phyloP scores from a whole-genome alignment of 2,329 filamentous ascomycete species.

The Pestalotiopsis sp. region DNA sequence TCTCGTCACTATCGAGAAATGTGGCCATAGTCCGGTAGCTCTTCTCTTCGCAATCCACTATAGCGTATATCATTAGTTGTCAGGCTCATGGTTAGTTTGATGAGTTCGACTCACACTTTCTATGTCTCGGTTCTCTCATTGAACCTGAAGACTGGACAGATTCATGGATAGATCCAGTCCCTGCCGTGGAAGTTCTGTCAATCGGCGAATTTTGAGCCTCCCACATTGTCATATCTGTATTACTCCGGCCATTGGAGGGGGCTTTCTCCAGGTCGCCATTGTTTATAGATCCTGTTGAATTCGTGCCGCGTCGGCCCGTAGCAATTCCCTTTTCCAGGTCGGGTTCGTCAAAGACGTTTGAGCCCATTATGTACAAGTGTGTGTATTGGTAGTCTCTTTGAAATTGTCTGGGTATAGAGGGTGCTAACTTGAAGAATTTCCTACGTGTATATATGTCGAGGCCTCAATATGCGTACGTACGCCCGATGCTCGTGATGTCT shows the following conservation, averaged over 20 bases:
- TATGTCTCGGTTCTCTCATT: not conserved
- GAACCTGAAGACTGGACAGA: not conserved
- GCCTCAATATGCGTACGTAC: not conserved
- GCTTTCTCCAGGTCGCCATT: too few species aligned
- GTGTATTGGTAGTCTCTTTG: not conserved
- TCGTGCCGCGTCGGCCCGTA: not conserved
- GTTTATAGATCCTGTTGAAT: not conserved
- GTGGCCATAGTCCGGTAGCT: slow-evolving; percentile 1
- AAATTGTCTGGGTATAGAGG: not conserved
- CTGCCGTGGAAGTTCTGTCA: not conserved
- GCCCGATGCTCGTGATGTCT: not conserved
- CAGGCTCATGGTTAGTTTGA: not conserved
- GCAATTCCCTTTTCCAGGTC: not conserved
- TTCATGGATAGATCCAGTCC: not conserved
- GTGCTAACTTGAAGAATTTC: not conserved
- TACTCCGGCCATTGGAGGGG: too few species aligned
- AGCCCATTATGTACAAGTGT: not conserved
- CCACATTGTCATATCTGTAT: too few species aligned
- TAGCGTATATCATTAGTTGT: not conserved
- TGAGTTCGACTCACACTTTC: not conserved
- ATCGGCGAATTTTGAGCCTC: not conserved
- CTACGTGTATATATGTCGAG: not conserved
- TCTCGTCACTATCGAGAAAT: slow-evolving; percentile 10
- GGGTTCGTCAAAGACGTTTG: not conserved
- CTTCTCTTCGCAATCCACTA: not conserved